Conservation (phyloP, 1,284 basidiomycete species). For the Austroboletus olivaceoglutinosus region DNA sequence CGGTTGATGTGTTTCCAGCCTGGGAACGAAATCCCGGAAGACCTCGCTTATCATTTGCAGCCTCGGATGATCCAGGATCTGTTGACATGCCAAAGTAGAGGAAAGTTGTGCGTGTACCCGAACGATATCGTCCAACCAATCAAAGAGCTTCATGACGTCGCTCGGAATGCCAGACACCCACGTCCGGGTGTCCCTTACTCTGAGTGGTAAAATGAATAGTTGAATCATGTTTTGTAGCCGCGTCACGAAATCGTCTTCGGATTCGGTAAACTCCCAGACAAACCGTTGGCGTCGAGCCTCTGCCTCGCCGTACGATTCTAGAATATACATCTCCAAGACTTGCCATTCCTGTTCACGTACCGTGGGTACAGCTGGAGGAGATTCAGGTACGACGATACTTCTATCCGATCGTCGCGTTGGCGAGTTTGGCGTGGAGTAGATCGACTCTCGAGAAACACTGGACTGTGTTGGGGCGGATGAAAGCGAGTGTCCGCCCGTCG, state of each 20-base stretch:
- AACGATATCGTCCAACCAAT: constrained; percentile 83
- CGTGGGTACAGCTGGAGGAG: constrained; percentile 4
- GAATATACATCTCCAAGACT: constrained; percentile 23
- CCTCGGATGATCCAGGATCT: constrained; percentile 44
- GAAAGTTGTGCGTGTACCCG: constrained; percentile 69
- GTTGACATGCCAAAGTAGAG: constrained; percentile 47
- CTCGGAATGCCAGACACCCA: constrained; percentile 81
- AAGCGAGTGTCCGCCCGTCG: constrained; percentile 8
- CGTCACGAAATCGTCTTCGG: constrained; percentile 68
- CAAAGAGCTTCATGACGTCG: constrained; percentile 68
- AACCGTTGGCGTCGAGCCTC: constrained; percentile 67
- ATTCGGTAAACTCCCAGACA: constrained; percentile 64
- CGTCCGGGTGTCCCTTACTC: constrained; percentile 57
- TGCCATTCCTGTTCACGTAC: constrained; percentile 22
- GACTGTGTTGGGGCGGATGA: constrained; percentile 11
- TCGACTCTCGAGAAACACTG: constrained; percentile 23
- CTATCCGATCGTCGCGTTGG: constrained; percentile 13
- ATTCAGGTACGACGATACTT: constrained; percentile 7
- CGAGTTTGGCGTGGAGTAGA: constrained; percentile 21
- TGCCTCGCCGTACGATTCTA: constrained; percentile 38
- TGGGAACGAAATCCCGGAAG: constrained; percentile 58
- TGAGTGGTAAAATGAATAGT: constrained; percentile 74
- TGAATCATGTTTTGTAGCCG: constrained; percentile 62
- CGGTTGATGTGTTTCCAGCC: constrained; percentile 79
- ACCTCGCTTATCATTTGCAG: constrained; percentile 55